Conservation (phyloP, 2,329 filamentous ascomycete species). For the Phialophora macrospora region DNA sequence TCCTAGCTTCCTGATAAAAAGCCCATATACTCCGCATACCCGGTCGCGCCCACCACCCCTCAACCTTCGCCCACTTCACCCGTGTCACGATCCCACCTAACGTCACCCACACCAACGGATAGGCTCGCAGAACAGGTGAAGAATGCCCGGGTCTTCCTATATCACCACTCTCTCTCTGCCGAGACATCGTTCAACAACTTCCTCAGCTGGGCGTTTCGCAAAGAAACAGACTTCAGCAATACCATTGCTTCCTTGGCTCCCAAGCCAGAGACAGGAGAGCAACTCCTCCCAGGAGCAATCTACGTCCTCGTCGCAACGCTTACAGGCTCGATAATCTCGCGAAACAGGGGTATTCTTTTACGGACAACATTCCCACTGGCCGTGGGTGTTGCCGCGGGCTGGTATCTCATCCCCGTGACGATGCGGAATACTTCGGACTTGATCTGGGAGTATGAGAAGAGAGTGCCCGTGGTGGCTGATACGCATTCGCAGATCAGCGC, state of each 20-base stretch:
- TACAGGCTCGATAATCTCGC: conserved; percentile 88
- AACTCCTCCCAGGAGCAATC: conserved; percentile 83
- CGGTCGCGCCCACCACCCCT: conserved; percentile 22
- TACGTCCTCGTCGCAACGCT: conserved; percentile 94
- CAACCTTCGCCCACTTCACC: conserved; percentile 30
- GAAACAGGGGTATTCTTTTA: conserved; percentile 84
- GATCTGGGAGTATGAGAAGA: conserved; percentile 91
- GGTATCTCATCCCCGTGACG: conserved; percentile 83
- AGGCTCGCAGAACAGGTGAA: conserved; percentile 83
- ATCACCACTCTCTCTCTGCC: conserved; percentile 72
- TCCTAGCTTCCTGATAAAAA: conserved; percentile 43
- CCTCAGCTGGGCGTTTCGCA: conserved; percentile 78
- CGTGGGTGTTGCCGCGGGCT: conserved; percentile 81
- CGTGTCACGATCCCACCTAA: conserved; percentile 25
- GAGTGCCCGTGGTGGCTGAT: conserved; percentile 79
- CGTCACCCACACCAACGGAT: conserved; percentile 79
- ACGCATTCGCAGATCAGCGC: conserved; percentile 75
- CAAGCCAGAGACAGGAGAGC: conserved; percentile 81
- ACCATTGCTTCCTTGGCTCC: conserved; percentile 90
- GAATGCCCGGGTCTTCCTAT: conserved; percentile 76
- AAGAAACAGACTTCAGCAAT: conserved; percentile 87
- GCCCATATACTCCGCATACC: conserved; percentile 49
- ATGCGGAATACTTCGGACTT: conserved; percentile 86
- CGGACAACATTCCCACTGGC: conserved; percentile 76
- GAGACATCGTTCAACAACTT: conserved; percentile 83